Evolutionary conservation across 2,329 filamentous ascomycete species (phyloP), one percentile per base, ranked within the genome.

Genomic region (Calycina marina): DNA sequence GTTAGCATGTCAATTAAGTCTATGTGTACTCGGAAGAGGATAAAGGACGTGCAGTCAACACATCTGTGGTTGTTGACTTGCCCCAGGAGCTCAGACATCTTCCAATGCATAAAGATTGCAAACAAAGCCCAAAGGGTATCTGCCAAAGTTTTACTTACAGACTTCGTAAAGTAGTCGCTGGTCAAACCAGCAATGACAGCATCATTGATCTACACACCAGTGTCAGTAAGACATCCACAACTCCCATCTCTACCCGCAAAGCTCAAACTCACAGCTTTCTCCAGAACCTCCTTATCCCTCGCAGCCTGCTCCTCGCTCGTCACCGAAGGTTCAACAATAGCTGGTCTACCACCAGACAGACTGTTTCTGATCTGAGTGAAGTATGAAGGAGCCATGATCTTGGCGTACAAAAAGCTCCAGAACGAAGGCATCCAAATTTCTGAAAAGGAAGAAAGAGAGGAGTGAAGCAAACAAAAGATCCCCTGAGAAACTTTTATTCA

Each of bases 91-190:
- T n/a, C n/a, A n/a, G n/a, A n/a, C n/a, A n/a, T n/a, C n/a, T n/a
- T n/a, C n/a, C n/a, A n/a, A n/a, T n/a, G n/a, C n/a, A n/a, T n/a
- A n/a, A n/a, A n/a, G n/a, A n/a, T n/a, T n/a, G n/a, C n/a, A n/a
- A n/a, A n/a, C n/a, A n/a, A n/a, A n/a, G n/a, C n/a, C n/a, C n/a
- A n/a, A n/a, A n/a, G n/a, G n/a, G n/a, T n/a, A n/a, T n/a, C n/a
- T n/a, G n/a, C n/a, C n/a, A n/a, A n/a, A n/a, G n/a, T 2, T 22
- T 22, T 22, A 22, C 20, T 22, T 22, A 22, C 27, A 6, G 48
- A 45, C 31, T 43, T 47, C 14, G 42, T 45, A 20, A 50, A 50
- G 4, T 28, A 37, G 1, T 50, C 43, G n/a, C 33, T 40, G 22
- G 40, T 46, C 32, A 50, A 38, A 18, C 40, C 42, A 12, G 41